Base-by-base conservation (phyloP, 106 monocot species). In the Cymbidium sinense region DNA sequence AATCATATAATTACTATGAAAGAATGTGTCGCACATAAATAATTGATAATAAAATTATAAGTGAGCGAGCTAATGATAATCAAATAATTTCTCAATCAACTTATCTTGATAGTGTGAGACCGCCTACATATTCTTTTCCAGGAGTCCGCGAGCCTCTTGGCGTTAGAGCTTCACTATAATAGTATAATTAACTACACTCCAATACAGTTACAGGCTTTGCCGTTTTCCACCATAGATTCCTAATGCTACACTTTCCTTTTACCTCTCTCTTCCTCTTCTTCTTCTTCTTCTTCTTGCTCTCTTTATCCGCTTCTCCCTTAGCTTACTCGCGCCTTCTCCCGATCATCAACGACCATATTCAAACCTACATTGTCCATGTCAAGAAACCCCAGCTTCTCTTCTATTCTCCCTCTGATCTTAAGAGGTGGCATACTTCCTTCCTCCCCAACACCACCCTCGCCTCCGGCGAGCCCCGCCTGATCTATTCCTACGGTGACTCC, bases 371-470 rank as follows among this genome's bases (percentile, higher is more conserved):
- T 43, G 64, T 80, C 30, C 74, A 80, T 47, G 74, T 80, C 9
- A 39, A 74, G 37, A 41, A 41, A 19, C 75, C 75, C 43, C 9
- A 20, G 19, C 41, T 61, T 0, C 62, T 23, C 51, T 61, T 37
- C 31, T n/a, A 1, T 39, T n/a, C 27, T 19, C n/a, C 43, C 74
- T n/a, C 74, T 2, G 50, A 55, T 25, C 35, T 47, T 18, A 39
- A 74, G 34, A 70, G 7, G 5, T 91, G 83, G 81, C 77, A 91
- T 77, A 29, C 44, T 18, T 82, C 87, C 23, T 85, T 90, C 70
- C 65, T 90, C 30, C 79, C 82, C 4, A 43, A 52, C 29, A 4
- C 70, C 19, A 23, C 52, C 37, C 13, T 64, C 1, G 70, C 50
- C 36, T 80, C 81, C 50, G 37, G 33, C 55, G 70, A 52, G 1